Percentiles rank a stretch among this genome's conserved stretches.
Conservation (phyloP, 1,139 yeast species). For the Blastobotrys apis region DNA sequence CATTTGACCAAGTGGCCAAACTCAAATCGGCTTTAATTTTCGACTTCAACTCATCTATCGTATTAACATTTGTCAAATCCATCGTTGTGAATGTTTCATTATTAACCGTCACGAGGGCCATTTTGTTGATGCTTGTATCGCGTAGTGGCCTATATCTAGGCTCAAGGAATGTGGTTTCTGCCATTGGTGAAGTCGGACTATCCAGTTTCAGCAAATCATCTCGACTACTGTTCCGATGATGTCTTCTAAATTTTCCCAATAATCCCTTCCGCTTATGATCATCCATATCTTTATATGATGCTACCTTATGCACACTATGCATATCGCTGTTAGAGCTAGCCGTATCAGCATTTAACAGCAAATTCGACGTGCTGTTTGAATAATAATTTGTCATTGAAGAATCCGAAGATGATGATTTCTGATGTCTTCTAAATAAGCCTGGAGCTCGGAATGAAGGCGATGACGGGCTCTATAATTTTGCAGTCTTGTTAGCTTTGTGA, state of each 20-base stretch:
- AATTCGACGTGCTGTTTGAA: slow-evolving; percentile 4
- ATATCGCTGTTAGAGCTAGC: neutral
- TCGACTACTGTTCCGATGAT: slow-evolving; percentile 19
- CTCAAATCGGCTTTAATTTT: slow-evolving; percentile 41
- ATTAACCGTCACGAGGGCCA: slow-evolving; percentile 57
- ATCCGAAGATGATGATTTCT: slow-evolving; percentile 55
- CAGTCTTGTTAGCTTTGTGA: slow-evolving; percentile 3
- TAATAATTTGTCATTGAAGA: slow-evolving; percentile 33
- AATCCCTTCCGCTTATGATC: slow-evolving; percentile 16
- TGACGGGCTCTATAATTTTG: slow-evolving; percentile 32
- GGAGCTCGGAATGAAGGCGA: slow-evolving; percentile 43
- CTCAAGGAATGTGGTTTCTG: slow-evolving; percentile 3
- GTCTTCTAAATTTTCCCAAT: slow-evolving; percentile 20
- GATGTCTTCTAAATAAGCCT: slow-evolving; percentile 53
- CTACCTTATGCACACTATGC: neutral
- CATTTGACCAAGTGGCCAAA: slow-evolving; percentile 40
- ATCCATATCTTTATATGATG: neutral
- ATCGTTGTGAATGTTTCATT: slow-evolving; percentile 51
- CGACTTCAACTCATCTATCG: slow-evolving; percentile 38
- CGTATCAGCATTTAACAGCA: slow-evolving; percentile 6
- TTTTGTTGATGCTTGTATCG: slow-evolving; percentile 24
- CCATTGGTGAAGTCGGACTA: slow-evolving; percentile 19
- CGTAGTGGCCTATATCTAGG: slow-evolving; percentile 11
- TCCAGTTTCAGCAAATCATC: slow-evolving; percentile 17
- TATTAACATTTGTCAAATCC: slow-evolving; percentile 36